Conservation (phyloP, 495 filamentous ascomycete genomes). For the Penicillium bialowiezense region DNA sequence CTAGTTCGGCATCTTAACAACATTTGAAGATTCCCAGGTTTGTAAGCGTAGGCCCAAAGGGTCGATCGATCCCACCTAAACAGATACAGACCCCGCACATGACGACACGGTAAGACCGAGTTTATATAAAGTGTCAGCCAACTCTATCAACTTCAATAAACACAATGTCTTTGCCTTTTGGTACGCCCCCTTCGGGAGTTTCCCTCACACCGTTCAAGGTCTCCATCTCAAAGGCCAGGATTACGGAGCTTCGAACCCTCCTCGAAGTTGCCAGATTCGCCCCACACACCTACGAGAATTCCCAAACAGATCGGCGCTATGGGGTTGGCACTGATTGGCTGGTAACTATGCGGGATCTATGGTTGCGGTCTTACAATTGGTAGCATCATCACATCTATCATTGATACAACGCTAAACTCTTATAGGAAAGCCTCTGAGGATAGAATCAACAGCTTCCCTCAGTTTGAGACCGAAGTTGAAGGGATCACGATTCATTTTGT, state of each 20-base stretch:
- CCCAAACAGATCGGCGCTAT: constrained; percentile 41
- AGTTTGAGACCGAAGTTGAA: constrained; percentile 54
- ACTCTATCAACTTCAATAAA: not conserved
- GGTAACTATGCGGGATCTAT: constrained; percentile 47
- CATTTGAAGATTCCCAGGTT: too few species aligned
- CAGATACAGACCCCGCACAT: not conserved
- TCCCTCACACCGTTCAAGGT: constrained; percentile 38
- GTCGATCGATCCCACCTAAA: not conserved
- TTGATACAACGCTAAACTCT: not conserved
- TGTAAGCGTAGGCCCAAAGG: not conserved
- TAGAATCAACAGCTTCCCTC: constrained; percentile 61
- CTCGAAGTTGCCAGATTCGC: constrained; percentile 51
- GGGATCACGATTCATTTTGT: constrained; percentile 58
- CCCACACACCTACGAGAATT: constrained; percentile 49
- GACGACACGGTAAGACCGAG: not conserved
- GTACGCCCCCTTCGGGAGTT: constrained; percentile 23
- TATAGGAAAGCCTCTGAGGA: constrained; percentile 53
- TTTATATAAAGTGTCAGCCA: not conserved
- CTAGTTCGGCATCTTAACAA: too few species aligned
- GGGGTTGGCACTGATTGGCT: constrained; percentile 60
- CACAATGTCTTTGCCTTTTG: constrained; percentile 29
- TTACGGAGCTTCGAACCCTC: constrained; percentile 48
- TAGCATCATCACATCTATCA: constrained; percentile 8
- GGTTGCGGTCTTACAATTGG: constrained; percentile 49
- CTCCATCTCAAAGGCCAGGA: constrained; percentile 39